Conservation (phyloP, 106 monocot genomes). For the Iris macrosiphon region DNA sequence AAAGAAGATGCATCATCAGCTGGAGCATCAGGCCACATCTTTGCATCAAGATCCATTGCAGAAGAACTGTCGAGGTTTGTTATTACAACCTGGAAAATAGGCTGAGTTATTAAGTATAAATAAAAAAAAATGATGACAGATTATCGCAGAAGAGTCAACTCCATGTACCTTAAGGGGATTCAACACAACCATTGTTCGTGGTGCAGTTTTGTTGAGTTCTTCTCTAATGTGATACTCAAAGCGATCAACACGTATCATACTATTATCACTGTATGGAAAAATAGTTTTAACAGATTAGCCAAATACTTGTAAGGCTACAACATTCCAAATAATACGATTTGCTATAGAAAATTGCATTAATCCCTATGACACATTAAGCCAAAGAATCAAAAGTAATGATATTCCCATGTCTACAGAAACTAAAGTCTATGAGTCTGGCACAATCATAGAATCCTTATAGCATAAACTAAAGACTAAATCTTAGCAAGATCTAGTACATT, state of each 20-base stretch:
- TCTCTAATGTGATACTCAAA: constrained; percentile 96
- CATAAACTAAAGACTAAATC: not conserved
- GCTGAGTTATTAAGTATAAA: not conserved
- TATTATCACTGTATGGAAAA: constrained; percentile 79
- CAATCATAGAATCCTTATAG: no score
- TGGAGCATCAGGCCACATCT: constrained; percentile 89
- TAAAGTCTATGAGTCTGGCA: no score
- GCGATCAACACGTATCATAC: constrained; percentile 73
- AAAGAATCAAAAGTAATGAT: no score
- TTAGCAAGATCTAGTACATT: not conserved
- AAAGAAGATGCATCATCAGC: constrained; percentile 57
- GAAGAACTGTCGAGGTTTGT: constrained; percentile 71
- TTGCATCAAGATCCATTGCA: constrained; percentile 72
- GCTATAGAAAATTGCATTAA: no score
- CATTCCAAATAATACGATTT: no score
- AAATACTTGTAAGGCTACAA: not conserved
- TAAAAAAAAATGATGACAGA: not conserved
- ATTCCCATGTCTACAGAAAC: no score
- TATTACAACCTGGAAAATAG: constrained; percentile 60
- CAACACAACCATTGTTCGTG: constrained; percentile 79
- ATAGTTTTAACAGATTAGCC: not conserved
- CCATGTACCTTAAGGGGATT: constrained; percentile 82
- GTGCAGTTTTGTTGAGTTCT: constrained; percentile 83
- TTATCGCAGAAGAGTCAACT: not conserved
- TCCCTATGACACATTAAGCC: no score